A percentile compares a stretch with the other conserved stretches of the same genome.
Conservation (phyloP, 1,284 basidiomycete species). For the Thelephora terrestris region DNA sequence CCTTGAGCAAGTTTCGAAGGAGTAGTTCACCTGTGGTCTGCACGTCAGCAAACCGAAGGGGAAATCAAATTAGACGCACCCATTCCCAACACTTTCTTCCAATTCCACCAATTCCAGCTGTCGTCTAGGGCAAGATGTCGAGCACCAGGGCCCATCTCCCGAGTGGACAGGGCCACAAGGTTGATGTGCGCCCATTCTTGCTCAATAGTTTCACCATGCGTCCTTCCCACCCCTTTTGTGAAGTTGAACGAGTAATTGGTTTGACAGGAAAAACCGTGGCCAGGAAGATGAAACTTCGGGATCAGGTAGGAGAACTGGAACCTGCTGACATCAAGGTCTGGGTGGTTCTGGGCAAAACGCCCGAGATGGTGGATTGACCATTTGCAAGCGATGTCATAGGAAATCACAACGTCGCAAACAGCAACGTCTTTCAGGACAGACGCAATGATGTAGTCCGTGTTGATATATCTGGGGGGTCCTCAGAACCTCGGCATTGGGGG, state of each 20-base stretch:
- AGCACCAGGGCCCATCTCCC: conserved; percentile 18
- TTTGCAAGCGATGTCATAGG: conserved; percentile 29
- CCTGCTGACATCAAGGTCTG: conserved; percentile 13
- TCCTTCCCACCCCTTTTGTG: too few relatives aligned
- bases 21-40: not conserved
- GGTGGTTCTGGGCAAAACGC: conserved; percentile 7
- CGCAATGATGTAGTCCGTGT: conserved; percentile 28
- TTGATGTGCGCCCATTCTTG: conserved; percentile 13
- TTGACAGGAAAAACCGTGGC: conserved; percentile 16
- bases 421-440: conserved; percentile 10
- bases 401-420: conserved; percentile 13
- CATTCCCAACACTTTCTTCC: conserved; percentile 13
- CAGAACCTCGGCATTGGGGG: too few relatives aligned
- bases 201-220: too few relatives aligned
- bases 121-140: too few relatives aligned
- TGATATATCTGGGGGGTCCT: conserved; percentile 21
- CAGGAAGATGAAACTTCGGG: conserved; percentile 19
- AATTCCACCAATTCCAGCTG: conserved; percentile 21
- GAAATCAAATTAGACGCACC: conserved; percentile 4
- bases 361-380: conserved; percentile 16
- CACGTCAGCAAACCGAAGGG: not conserved
- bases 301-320: conserved; percentile 8
- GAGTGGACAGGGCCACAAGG: conserved; percentile 12
- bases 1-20: not conserved
- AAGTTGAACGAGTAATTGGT: conserved; percentile 16